A percentile compares a stretch with the other conserved stretches of the same genome.
Conservation (phyloP, 2,329 filamentous ascomycete species). For the Calonectria crousiana region DNA sequence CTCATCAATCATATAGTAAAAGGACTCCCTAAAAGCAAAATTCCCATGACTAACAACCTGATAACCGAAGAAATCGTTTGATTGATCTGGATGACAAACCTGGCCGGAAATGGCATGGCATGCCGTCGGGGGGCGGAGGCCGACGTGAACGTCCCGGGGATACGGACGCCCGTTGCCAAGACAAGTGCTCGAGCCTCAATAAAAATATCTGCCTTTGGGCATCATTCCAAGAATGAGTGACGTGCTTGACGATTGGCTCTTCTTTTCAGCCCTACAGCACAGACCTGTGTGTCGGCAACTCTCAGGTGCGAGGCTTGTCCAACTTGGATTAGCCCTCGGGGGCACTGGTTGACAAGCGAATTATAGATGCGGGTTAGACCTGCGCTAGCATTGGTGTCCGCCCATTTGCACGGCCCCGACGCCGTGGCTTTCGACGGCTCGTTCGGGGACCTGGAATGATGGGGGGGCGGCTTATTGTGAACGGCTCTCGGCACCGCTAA, state of each 20-base stretch:
- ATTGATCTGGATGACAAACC: neutral
- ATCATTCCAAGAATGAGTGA: neutral
- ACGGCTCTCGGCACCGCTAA: constrained; percentile 24
- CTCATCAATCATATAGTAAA: no score
- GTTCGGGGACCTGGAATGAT: neutral
- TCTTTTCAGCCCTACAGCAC: neutral
- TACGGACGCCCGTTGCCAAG: neutral
- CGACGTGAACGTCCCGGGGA: neutral
- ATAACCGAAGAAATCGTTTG: no score
- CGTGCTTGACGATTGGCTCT: neutral
- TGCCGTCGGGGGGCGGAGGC: neutral
- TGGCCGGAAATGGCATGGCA: neutral
- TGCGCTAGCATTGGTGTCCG: neutral
- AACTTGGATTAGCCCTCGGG: neutral
- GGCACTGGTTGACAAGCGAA: neutral
- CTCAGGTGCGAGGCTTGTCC: neutral
- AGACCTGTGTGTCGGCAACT: neutral
- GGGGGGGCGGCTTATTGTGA: neutral
- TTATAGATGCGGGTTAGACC: neutral
- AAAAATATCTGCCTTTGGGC: neutral
- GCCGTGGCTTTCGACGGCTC: neutral
- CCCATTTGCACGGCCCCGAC: neutral
- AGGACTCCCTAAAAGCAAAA: no score
- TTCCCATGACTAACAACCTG: no score
- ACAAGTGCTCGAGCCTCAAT: neutral